Conservation (phyloP, 768 basidiomycete genomes). For the Lentinula lateritia region DNA sequence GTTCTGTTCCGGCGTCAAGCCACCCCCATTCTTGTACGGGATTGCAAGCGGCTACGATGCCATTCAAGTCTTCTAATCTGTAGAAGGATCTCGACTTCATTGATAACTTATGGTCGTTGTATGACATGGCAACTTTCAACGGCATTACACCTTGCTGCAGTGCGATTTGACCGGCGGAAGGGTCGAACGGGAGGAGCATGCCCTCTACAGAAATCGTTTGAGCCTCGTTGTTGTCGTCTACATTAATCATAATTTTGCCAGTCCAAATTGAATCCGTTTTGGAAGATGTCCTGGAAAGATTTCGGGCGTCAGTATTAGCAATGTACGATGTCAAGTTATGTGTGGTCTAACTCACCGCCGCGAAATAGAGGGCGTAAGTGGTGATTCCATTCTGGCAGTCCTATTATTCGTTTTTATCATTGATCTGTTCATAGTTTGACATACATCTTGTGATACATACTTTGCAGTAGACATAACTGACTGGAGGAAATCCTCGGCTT, state of each 20-base stretch:
- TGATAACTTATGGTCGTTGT: background rate
- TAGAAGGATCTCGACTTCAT: constrained; percentile 1
- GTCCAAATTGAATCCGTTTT: background rate
- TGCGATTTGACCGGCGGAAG: background rate
- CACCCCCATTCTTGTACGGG: constrained; percentile 3
- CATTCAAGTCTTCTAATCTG: background rate
- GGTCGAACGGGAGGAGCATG: background rate
- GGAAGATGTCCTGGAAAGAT: background rate
- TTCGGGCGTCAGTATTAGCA: background rate
- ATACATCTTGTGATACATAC: background rate
- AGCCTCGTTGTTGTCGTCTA: background rate
- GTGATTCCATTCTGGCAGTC: background rate
- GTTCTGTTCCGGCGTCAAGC: background rate
- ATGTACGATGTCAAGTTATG: background rate
- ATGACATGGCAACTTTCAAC: constrained; percentile 3
- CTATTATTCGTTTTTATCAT: background rate
- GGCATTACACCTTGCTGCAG: background rate
- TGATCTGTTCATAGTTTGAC: background rate
- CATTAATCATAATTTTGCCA: background rate
- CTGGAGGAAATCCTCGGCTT: background rate
- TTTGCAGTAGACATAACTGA: background rate
- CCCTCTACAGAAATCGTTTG: background rate
- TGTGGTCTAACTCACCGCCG: background rate
- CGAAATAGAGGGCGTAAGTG: background rate
- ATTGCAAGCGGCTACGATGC: background rate